Percentiles rank a stretch among this genome's conserved stretches.
Conservation (phyloP, 1,284 basidiomycete species). For the Leucoagaricus sp. region DNA sequence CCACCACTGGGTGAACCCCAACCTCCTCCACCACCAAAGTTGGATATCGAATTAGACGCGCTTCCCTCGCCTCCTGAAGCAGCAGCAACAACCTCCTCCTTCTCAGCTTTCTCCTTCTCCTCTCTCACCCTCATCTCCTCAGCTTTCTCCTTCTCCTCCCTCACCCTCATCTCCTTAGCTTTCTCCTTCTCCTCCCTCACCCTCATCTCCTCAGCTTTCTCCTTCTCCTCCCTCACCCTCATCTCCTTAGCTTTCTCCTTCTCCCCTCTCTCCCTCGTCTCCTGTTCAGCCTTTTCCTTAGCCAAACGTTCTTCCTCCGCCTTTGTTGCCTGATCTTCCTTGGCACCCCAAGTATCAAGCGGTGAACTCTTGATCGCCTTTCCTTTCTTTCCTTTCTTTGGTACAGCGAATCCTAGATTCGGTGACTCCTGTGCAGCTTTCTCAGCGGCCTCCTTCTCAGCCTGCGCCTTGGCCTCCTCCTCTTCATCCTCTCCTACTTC, state of each 20-base stretch:
- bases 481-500: too few relatives aligned
- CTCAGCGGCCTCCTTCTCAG: slow-evolving; percentile 7
- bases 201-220: too few relatives aligned
- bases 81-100: not conserved
- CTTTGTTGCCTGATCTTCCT: slow-evolving; percentile 10
- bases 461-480: not conserved
- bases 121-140: too few relatives aligned
- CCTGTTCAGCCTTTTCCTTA: slow-evolving; percentile 13
- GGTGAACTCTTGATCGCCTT: slow-evolving; percentile 8
- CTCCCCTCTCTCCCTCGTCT: slow-evolving; percentile 15
- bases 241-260: too few relatives aligned
- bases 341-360: not conserved
- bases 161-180: too few relatives aligned
- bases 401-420: slow-evolving; percentile 7
- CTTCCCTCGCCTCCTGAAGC: slow-evolving; percentile 1
- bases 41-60: slow-evolving; percentile 19
- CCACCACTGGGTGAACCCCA: slow-evolving; percentile 15
- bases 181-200: too few relatives aligned
- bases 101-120: too few relatives aligned
- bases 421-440: slow-evolving; percentile 11
- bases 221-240: too few relatives aligned
- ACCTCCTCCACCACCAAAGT: not conserved
- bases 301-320: slow-evolving; percentile 15
- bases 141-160: too few relatives aligned
- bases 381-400: slow-evolving; percentile 7